These are phyloP conservation scores for Larix sibirica DNA, from an alignment of 83 land plant genomes.

Conservation along the genomic window DNA sequence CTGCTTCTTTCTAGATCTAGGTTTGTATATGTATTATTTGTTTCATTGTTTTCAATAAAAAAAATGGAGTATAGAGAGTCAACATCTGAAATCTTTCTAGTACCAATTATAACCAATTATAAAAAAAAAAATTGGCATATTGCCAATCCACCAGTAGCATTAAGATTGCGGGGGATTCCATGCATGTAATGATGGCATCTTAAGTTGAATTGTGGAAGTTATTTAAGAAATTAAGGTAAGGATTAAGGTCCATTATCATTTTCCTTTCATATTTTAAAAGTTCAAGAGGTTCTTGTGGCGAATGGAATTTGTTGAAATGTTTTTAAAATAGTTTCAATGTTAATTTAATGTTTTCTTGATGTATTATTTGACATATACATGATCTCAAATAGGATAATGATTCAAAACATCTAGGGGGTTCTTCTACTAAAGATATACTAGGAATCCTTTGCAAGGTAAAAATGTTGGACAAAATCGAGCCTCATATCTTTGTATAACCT, in stretches of 20 bases:
- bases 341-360: neutral
- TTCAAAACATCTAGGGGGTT: neutral
- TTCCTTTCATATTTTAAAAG: too few species aligned
- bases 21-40: too few species aligned
- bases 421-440: conserved; percentile 1
- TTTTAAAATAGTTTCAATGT: neutral
- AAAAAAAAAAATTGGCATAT: too few species aligned
- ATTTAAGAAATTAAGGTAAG: neutral
- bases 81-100: too few species aligned
- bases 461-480: conserved; percentile 30
- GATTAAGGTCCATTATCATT: neutral
- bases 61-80: too few species aligned
- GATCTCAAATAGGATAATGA: neutral
- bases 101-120: too few species aligned
- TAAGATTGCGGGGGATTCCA: neutral
- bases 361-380: neutral
- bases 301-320: neutral
- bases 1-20: too few species aligned
- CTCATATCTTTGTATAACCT: conserved; percentile 60
- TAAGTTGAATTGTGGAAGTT: neutral
- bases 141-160: neutral
- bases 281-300: neutral
- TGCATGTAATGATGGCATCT: neutral
- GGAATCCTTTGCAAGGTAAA: conserved; percentile 23
- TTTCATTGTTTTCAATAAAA: too few species aligned